Percentiles rank a stretch among this genome's conserved stretches.
Evolutionary conservation across 163 green algal genomes (phyloP).

Genomic region (Chlorella variabilis): DNA sequence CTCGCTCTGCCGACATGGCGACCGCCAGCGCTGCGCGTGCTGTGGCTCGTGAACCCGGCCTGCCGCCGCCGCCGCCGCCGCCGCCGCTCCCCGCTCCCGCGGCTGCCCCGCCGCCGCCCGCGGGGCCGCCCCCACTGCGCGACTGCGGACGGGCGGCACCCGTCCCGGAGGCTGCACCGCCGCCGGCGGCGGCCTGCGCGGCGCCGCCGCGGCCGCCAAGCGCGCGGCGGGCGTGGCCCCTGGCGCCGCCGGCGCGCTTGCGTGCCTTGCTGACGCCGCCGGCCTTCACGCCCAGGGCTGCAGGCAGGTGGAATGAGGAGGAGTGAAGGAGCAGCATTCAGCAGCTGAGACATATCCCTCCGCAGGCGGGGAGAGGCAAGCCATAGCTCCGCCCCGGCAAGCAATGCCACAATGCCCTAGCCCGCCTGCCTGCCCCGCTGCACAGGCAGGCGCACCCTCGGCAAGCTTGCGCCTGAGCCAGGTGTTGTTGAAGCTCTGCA

Average conservation of each 20-base stretch:
- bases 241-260: neutral
- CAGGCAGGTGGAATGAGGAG: neutral
- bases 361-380: too few species aligned
- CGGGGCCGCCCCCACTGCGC: too few species aligned
- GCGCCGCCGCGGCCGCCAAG: neutral
- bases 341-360: too few species aligned
- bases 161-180: neutral
- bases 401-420: too few species aligned
- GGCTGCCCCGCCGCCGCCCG: too few species aligned
- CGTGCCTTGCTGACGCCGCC: constrained; percentile 4
- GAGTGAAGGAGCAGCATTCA: neutral
- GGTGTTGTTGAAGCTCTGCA: constrained; percentile 54
- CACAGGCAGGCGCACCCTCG: constrained; percentile 41
- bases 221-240: neutral
- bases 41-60: neutral
- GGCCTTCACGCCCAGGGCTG: constrained; percentile 29
- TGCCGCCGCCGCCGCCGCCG: neutral
- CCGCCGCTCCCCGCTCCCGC: neutral
- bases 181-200: neutral
- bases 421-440: constrained; percentile 2
- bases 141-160: too few species aligned
- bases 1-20: neutral
- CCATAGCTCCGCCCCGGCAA: too few species aligned
- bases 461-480: constrained; percentile 56
- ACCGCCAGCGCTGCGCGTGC: neutral